phyloP scores from a whole-genome alignment of 2,329 filamentous ascomycete genomes.

The Fusarium staphyleae region DNA sequence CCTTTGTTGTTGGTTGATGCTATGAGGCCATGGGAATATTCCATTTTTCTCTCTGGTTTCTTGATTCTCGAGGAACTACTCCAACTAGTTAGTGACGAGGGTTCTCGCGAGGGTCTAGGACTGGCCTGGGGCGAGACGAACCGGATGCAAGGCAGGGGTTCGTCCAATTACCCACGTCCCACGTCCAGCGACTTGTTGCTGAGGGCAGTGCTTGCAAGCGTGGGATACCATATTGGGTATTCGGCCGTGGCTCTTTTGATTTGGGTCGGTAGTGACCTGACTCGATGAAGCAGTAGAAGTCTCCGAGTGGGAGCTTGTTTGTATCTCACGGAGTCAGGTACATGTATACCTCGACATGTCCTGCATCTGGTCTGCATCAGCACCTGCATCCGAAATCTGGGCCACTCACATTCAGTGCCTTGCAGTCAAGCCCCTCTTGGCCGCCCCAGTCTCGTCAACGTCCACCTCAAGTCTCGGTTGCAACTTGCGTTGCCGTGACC shows the following conservation, averaged over 20 bases:
- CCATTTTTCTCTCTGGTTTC: not conserved
- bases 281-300: not conserved
- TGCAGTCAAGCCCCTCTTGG: not conserved
- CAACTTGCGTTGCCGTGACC: not conserved
- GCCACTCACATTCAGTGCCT: not conserved
- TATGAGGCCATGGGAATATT: not conserved
- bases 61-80: not conserved
- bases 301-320: not conserved
- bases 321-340: too few species aligned
- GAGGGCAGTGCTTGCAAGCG: not conserved
- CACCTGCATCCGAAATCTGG: not conserved
- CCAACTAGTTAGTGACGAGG: not conserved
- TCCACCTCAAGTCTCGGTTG: not conserved
- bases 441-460: not conserved
- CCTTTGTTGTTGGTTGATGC: not conserved
- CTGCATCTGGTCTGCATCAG: not conserved
- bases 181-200: not conserved
- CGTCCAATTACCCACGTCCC: too few species aligned
- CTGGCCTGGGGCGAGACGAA: not conserved
- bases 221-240: slow-evolving; percentile 1
- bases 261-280: not conserved
- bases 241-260: not conserved
- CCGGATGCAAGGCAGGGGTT: not conserved
- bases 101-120: not conserved
- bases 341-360: too few species aligned